phyloP scores from a whole-genome alignment of 2,329 filamentous ascomycete genomes.

The Didymella glomerata region DNA sequence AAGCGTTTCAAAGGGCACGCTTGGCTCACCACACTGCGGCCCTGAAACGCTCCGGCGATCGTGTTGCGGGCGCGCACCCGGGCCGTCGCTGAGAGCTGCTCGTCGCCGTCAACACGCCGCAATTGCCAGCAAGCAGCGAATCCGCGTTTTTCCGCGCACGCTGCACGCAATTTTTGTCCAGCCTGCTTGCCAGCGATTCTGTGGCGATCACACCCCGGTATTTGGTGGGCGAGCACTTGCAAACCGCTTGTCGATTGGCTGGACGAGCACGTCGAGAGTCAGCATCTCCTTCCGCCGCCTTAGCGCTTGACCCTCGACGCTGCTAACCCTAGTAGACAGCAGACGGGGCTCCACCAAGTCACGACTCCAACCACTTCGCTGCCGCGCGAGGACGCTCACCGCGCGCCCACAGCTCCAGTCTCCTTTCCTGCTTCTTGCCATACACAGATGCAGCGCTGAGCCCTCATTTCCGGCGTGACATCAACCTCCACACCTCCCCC shows the following conservation, averaged over 20 bases:
- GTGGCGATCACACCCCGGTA: slow-evolving; percentile 10
- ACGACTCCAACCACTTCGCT: slow-evolving; percentile 30
- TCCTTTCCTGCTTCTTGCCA: slow-evolving; percentile 7
- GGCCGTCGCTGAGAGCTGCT: slow-evolving; percentile 12
- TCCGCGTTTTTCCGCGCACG: slow-evolving; percentile 1
- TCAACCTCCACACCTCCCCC: slow-evolving; percentile 18
- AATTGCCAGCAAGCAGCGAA: slow-evolving; percentile 19
- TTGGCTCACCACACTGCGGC: slow-evolving; percentile 27
- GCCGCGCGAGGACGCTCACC: slow-evolving; percentile 20
- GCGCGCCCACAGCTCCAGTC: slow-evolving; percentile 16
- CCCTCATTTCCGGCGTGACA: slow-evolving; percentile 20
- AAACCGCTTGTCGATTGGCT: slow-evolving; percentile 28
- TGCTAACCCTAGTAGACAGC: slow-evolving; percentile 20
- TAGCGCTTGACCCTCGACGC: slow-evolving; percentile 24
- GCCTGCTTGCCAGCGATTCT: slow-evolving; percentile 7
- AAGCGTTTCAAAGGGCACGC: slow-evolving; percentile 40
- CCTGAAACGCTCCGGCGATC: slow-evolving; percentile 42
- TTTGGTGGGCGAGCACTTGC: slow-evolving; percentile 21
- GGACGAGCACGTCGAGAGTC: slow-evolving; percentile 20
- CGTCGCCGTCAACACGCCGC: slow-evolving; percentile 20
- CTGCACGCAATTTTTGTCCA: slow-evolving; percentile 7
- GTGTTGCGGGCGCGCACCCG: slow-evolving; percentile 15
- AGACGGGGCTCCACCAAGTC: slow-evolving; percentile 31
- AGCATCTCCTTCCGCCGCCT: slow-evolving; percentile 29
- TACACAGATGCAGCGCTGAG: slow-evolving; percentile 22